phyloP scores from a whole-genome alignment of 352 stramenopile species.

The Pythium monospermum region DNA sequence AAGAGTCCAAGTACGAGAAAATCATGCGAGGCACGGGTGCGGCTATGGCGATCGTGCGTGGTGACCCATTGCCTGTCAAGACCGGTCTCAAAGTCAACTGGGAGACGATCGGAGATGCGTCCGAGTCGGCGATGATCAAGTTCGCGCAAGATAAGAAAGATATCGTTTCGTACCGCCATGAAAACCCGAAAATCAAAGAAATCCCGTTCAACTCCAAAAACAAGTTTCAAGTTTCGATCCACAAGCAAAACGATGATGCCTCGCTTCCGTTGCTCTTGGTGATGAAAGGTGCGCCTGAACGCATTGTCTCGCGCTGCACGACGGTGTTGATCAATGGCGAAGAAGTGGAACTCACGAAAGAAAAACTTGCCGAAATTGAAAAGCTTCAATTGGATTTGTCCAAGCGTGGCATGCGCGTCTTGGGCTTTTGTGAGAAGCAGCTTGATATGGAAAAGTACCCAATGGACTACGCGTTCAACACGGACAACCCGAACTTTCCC shows the following conservation, averaged over 20 bases:
- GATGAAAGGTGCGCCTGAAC: conserved; percentile 91
- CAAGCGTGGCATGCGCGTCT: conserved; percentile 45
- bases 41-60: conserved; percentile 15
- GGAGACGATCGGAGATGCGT: conserved; percentile 36
- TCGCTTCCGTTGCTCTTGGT: conserved; percentile 25
- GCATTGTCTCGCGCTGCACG: conserved; percentile 77
- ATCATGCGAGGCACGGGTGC: conserved; percentile 20
- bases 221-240: conserved; percentile 39
- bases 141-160: conserved; percentile 31
- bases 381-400: conserved; percentile 55
- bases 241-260: conserved; percentile 30
- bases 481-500: conserved; percentile 23
- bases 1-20: conserved; percentile 64
- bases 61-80: conserved; percentile 25
- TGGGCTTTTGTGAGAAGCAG: conserved; percentile 43
- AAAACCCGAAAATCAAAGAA: conserved; percentile 33
- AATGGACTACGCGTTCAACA: conserved; percentile 23
- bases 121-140: conserved; percentile 38
- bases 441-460: conserved; percentile 22
- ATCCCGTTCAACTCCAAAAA: conserved; percentile 47
- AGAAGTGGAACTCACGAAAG: conserved; percentile 30
- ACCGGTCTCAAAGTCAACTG: conserved; percentile 33
- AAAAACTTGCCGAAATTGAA: conserved; percentile 34
- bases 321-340: conserved; percentile 58
- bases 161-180: conserved; percentile 23